phyloP scores from a whole-genome alignment of 202 grass and related monocot genomes.

The Alloteropsis angusta region DNA sequence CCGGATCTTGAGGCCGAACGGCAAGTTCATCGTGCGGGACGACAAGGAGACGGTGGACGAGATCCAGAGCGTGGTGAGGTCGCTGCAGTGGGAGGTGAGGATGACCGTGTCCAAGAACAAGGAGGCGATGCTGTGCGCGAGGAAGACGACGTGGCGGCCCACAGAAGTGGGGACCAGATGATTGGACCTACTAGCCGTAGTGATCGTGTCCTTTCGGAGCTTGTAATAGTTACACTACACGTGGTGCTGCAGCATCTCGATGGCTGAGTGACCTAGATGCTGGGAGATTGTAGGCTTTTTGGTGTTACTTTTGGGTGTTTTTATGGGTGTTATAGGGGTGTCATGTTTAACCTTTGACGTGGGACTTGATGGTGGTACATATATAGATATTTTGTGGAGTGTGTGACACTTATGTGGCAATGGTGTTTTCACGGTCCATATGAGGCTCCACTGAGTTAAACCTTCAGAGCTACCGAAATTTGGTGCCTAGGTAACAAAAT shows the following conservation, averaged over 20 bases:
- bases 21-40: conserved; percentile 73
- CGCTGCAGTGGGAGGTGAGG: conserved; percentile 72
- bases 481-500: too few relatives aligned
- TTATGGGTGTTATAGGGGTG: too few relatives aligned
- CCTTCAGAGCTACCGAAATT: too few relatives aligned
- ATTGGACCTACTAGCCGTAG: not conserved
- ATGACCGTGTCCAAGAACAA: conserved; percentile 61
- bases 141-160: conserved; percentile 87
- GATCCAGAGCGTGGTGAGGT: conserved; percentile 58
- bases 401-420: too few relatives aligned
- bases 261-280: not conserved
- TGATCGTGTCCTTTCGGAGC: not conserved
- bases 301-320: not conserved
- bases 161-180: conserved; percentile 34
- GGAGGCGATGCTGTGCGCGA: conserved; percentile 67
- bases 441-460: too few relatives aligned
- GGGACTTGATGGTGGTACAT: too few relatives aligned
- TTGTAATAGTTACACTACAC: not conserved
- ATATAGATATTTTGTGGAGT: too few relatives aligned
- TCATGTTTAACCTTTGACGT: too few relatives aligned
- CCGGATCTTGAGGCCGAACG: conserved; percentile 67
- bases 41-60: conserved; percentile 60
- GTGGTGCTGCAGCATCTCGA: not conserved
- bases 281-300: not conserved
- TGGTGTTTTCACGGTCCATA: too few relatives aligned